Percentiles rank a stretch among this genome's conserved stretches.
These are phyloP conservation scores for Entoloma clypeatum DNA, from an alignment of 1,284 basidiomycete genomes.

Conservation along the genomic window DNA sequence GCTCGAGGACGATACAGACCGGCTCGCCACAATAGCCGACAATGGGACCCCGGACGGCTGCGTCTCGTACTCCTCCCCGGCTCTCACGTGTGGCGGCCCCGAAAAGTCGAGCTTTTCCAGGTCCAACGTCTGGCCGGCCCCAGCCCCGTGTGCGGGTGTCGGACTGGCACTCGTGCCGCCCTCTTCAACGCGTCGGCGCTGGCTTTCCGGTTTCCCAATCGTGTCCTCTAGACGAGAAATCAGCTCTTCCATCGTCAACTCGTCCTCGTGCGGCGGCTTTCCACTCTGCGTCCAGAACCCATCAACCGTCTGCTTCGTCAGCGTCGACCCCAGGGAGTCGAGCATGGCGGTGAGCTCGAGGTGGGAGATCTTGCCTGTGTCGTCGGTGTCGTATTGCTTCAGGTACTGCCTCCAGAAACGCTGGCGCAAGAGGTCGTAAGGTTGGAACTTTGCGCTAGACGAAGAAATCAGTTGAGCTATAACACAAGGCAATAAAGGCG, in stretches of 20 bases:
- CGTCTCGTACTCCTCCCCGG: conserved; percentile 30
- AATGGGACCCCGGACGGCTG: conserved; percentile 47
- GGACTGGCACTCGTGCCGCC: conserved; percentile 38
- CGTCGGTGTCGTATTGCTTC: conserved; percentile 88
- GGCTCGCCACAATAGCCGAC: conserved; percentile 24
- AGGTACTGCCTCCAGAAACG: conserved; percentile 92
- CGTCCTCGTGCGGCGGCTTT: conserved; percentile 67
- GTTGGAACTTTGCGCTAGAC: conserved; percentile 88
- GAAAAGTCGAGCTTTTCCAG: conserved; percentile 64
- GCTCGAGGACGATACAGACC: conserved; percentile 12
- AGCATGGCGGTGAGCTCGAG: conserved; percentile 95
- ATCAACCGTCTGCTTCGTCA: conserved; percentile 76
- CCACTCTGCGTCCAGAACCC: conserved; percentile 74
- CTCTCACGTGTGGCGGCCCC: conserved; percentile 39
- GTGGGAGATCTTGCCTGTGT: conserved; percentile 74
- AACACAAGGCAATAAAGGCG: conserved; percentile 14
- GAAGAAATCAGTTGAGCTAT: conserved; percentile 2
- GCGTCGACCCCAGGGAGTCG: conserved; percentile 92
- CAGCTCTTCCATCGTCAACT: conserved; percentile 77
- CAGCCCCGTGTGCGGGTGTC: conserved; percentile 26
- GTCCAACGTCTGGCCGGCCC: conserved; percentile 31
- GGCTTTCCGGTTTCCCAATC: conserved; percentile 64
- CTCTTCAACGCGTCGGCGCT: conserved; percentile 60
- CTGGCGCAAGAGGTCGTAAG: conserved; percentile 88
- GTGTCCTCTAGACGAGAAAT: conserved; percentile 81